phyloP scores from a whole-genome alignment of 2,329 filamentous ascomycete genomes.

The Boeremia lycopersici region DNA sequence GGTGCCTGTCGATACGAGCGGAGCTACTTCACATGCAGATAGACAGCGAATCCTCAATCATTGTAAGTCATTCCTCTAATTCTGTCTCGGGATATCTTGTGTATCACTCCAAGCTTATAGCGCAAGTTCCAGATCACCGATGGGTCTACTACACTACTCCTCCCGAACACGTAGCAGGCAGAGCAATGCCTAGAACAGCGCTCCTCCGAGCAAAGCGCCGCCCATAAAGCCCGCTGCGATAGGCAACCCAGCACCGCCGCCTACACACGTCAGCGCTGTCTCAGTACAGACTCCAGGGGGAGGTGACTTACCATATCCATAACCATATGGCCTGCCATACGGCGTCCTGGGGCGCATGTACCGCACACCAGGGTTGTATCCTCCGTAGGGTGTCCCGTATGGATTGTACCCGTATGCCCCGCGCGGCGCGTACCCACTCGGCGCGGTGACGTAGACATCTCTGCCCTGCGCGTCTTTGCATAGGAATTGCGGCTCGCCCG shows the following conservation, averaged over 20 bases:
- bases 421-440: slow-evolving; percentile 54
- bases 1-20: too few species aligned
- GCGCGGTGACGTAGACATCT: slow-evolving; percentile 65
- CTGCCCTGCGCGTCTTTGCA: slow-evolving; percentile 60
- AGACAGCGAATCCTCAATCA: not conserved
- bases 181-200: slow-evolving; percentile 26
- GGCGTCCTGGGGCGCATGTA: slow-evolving; percentile 57
- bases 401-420: slow-evolving; percentile 45
- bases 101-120: not conserved
- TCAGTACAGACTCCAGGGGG: not conserved
- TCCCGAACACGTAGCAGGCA: not conserved
- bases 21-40: not conserved
- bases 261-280: slow-evolving; percentile 8
- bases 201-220: slow-evolving; percentile 41
- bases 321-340: slow-evolving; percentile 51
- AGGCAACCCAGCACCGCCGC: slow-evolving; percentile 44
- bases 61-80: not conserved
- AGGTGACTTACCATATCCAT: slow-evolving; percentile 40
- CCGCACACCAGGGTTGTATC: slow-evolving; percentile 57
- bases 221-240: slow-evolving; percentile 44
- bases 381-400: slow-evolving; percentile 54
- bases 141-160: not conserved
- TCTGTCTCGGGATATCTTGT: not conserved
- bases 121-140: not conserved
- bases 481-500: slow-evolving; percentile 62